phyloP scores from a whole-genome alignment of 495 filamentous ascomycete genomes.

The Neurospora sp. region DNA sequence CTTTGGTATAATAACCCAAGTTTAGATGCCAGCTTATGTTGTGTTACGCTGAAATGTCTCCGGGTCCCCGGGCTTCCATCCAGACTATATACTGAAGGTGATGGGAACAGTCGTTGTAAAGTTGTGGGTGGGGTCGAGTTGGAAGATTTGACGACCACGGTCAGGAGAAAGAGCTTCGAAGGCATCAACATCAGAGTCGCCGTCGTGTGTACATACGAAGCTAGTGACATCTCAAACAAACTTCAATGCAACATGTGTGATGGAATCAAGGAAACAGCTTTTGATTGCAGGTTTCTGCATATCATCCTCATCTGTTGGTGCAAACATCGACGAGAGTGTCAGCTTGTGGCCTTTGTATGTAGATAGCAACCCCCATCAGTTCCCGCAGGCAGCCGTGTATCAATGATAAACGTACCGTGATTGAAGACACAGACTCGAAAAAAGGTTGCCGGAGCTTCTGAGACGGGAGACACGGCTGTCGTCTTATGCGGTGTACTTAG shows the following conservation, averaged over 20 bases:
- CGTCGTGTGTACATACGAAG: background rate
- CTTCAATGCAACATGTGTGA: background rate
- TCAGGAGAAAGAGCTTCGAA: background rate
- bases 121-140: background rate
- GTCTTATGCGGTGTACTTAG: background rate
- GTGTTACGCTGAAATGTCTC: background rate
- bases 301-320: background rate
- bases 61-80: background rate
- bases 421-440: background rate
- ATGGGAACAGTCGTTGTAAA: background rate
- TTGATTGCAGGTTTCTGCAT: background rate
- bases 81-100: background rate
- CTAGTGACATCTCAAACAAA: background rate
- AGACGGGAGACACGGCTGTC: background rate
- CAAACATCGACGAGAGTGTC: background rate
- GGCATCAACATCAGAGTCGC: background rate
- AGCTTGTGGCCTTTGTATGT: background rate
- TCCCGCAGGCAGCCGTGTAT: background rate
- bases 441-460: background rate
- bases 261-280: background rate
- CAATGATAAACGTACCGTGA: background rate
- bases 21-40: background rate
- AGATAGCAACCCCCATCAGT: background rate
- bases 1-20: background rate
- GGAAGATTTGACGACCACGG: background rate